Conservation (phyloP, 176 grass and related monocot species). For the Paspalum notatum region DNA sequence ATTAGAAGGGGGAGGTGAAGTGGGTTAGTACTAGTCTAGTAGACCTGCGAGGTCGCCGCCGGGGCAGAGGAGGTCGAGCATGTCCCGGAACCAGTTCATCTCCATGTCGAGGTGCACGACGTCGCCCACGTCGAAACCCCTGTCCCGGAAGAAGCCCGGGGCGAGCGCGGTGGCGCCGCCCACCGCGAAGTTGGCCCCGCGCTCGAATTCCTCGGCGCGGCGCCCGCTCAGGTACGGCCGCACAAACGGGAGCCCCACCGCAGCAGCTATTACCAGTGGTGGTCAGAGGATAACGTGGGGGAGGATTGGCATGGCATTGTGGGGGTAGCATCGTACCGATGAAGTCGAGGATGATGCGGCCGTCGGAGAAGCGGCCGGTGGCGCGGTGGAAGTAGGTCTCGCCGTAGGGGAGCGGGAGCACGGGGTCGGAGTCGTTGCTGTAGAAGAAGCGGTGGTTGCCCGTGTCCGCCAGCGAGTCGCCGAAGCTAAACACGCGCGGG, state of each 20-base stretch:
- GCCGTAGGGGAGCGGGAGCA: slow-evolving; percentile 60
- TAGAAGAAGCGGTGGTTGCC: slow-evolving; percentile 57
- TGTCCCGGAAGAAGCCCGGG: slow-evolving; percentile 57
- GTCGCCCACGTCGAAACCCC: slow-evolving; percentile 55
- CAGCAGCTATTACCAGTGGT: slow-evolving; percentile 42
- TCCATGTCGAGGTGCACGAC: slow-evolving; percentile 64
- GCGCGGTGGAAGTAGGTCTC: slow-evolving; percentile 78
- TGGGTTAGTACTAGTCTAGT: not conserved
- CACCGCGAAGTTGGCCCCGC: slow-evolving; percentile 88
- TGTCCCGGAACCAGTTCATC: slow-evolving; percentile 69
- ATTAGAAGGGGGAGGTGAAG: not conserved
- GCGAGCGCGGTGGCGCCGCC: slow-evolving; percentile 71
- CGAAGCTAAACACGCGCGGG: slow-evolving; percentile 68
- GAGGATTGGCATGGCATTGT: not conserved
- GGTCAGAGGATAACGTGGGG: not conserved
- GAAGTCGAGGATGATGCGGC: slow-evolving; percentile 79
- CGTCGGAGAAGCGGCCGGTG: slow-evolving; percentile 76
- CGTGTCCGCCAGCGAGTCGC: slow-evolving; percentile 87
- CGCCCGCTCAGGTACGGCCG: slow-evolving; percentile 57
- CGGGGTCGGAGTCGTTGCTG: slow-evolving; percentile 35
- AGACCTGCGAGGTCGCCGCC: slow-evolving; percentile 9
- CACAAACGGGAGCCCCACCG: slow-evolving; percentile 58
- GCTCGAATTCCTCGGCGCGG: slow-evolving; percentile 46
- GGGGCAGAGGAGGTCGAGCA: slow-evolving; percentile 52
- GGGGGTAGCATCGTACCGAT: slow-evolving; percentile 35